phyloP scores from a whole-genome alignment of 2,329 filamentous ascomycete species.

The Microsporum audouinii region DNA sequence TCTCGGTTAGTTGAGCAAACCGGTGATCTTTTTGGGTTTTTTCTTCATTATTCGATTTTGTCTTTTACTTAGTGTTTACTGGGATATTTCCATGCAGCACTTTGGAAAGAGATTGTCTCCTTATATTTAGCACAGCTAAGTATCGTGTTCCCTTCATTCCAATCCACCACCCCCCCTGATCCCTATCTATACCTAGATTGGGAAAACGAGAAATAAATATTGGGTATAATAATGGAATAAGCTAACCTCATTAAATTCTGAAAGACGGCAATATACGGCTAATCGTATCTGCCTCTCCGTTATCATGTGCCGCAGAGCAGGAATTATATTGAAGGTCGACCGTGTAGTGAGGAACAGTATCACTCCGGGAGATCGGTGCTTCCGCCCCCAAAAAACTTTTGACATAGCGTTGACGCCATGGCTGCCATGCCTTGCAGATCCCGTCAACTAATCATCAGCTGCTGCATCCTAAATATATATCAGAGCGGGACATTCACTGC shows the following conservation, averaged over 20 bases:
- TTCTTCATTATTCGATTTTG: not conserved
- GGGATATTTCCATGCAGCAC: not conserved
- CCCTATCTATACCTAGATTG: not conserved
- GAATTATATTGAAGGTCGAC: not conserved
- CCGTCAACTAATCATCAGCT: not conserved
- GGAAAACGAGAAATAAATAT: not conserved
- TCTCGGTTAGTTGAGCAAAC: not conserved
- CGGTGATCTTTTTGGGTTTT: not conserved
- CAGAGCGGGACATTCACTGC: not conserved
- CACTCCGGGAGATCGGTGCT: not conserved
- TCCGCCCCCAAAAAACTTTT: not conserved
- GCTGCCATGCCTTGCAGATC: not conserved
- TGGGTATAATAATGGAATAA: not conserved
- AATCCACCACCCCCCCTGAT: not conserved
- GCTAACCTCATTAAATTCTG: not conserved
- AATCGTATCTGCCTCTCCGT: not conserved
- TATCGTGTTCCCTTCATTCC: not conserved
- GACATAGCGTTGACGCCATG: not conserved
- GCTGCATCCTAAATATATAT: not conserved
- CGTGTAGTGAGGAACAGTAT: not conserved
- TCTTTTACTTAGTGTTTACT: not conserved
- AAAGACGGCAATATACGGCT: not conserved
- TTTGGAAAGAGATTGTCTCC: not conserved
- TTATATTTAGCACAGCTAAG: not conserved
- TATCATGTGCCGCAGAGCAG: not conserved